phyloP scores from a whole-genome alignment of 768 basidiomycete genomes.

The Clitopilus hobsonii region DNA sequence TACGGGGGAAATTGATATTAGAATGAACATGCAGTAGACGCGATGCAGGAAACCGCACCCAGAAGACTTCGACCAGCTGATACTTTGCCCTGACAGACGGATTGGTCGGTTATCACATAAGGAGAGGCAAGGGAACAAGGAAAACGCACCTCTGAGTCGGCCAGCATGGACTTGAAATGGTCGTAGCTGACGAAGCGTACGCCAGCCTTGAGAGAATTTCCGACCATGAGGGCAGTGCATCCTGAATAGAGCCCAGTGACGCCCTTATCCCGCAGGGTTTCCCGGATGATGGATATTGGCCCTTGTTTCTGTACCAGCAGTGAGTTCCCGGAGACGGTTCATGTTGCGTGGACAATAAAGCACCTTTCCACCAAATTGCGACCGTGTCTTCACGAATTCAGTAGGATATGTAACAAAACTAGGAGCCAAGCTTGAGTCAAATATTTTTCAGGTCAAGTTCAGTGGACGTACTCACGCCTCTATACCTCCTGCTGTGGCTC shows the following conservation, averaged over 20 bases:
- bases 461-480: constrained; percentile 69
- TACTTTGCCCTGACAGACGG: constrained; percentile 74
- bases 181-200: constrained; percentile 96
- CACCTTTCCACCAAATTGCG: constrained; percentile 85
- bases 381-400: constrained; percentile 90
- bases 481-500: constrained; percentile 86
- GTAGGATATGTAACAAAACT: constrained; percentile 87
- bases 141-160: constrained; percentile 67
- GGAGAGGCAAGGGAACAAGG: neutral
- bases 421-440: constrained; percentile 33
- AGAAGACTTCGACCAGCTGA: constrained; percentile 80
- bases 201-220: constrained; percentile 92
- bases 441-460: constrained; percentile 5
- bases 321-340: neutral
- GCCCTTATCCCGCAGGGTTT: constrained; percentile 74
- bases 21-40: neutral
- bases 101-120: constrained; percentile 1
- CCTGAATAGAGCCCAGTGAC: constrained; percentile 89
- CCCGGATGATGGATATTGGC: constrained; percentile 67
- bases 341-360: neutral
- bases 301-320: constrained; percentile 42
- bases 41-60: constrained; percentile 35
- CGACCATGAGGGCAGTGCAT: constrained; percentile 82
- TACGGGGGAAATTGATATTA: constrained; percentile 13
- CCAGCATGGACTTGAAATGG: constrained; percentile 78